Base-by-base conservation (phyloP, 1,284 basidiomycete genomes). In the Vanrija pseudolonga region DNA sequence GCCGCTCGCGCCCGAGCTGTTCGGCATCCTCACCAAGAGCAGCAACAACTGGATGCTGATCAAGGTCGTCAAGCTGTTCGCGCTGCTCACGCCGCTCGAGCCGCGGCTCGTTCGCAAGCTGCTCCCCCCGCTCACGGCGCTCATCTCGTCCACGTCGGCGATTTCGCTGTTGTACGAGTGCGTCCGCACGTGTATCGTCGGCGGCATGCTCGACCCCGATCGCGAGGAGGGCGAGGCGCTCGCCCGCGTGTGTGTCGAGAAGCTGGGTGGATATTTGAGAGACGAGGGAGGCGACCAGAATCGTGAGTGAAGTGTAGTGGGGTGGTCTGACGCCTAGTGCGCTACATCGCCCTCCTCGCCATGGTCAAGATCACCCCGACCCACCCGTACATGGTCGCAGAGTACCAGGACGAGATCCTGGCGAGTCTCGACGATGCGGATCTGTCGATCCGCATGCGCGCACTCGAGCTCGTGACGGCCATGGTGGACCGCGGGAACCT, bases 31-130 rank as follows among this genome's bases (percentile, higher is more conserved):
- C 56, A 97, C 92, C 0, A 91, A 87, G 1, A 92, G 90, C 26
- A 89, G 87, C 24, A 98, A 98, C 76, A 99, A 98, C 70, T 99
- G 96, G 96, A 95, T 98, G 89, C 81, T 98, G 55, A 99, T 99
- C 78, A 99, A 99, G 79, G 88, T 98, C 47, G 87, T 98, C 73
- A 99, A 99, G 77, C 78, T 96, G 93, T 96, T 97, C 77, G 92
- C 93, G 19, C 84, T 87, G 24, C 77, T 97, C 23, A 89, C 90
- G 0, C 95, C 94, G 2, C 80, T 90, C 62, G 96, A 98, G 74
- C 90, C 90, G 15, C 85, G 96, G 14, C 80, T 99, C 28, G 90
- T 96, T 56, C 90, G 88, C 76, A 98, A 98, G 74, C 82, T 98
- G 12, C 85, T 95, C 50, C 86, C 89, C 12, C 95, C 93, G 3